Evolutionary conservation across 495 filamentous ascomycete species (phyloP).

Genomic region (Penicillium manginii): DNA sequence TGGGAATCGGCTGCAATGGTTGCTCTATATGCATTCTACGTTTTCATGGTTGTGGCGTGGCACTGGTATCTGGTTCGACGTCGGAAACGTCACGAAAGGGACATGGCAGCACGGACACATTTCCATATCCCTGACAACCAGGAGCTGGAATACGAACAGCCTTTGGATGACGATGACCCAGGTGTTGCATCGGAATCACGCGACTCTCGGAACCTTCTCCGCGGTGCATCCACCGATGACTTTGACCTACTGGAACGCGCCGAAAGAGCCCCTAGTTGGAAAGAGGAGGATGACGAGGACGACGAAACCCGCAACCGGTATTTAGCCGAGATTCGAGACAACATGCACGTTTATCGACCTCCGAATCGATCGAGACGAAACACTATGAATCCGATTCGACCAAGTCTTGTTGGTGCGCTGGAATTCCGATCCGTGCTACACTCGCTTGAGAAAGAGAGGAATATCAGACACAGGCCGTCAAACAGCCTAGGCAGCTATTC

Average conservation of each 20-base stretch:
- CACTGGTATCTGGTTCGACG: constrained; percentile 78
- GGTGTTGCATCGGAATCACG: constrained; percentile 56
- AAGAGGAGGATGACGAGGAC: constrained; percentile 60
- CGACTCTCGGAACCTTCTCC: constrained; percentile 55
- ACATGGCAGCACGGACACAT: constrained; percentile 72
- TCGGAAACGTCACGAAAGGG: constrained; percentile 61
- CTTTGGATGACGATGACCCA: constrained; percentile 74
- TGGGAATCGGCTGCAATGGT: constrained; percentile 96
- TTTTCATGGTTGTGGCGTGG: constrained; percentile 85
- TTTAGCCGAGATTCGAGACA: constrained; percentile 83
- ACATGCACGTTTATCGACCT: constrained; percentile 86
- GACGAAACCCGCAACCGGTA: constrained; percentile 72
- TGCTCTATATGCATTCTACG: constrained; percentile 88
- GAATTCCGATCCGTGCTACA: constrained; percentile 91
- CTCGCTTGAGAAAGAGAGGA: constrained; percentile 77
- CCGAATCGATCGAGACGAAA: constrained; percentile 64
- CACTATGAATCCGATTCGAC: constrained; percentile 81
- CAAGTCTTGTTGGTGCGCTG: constrained; percentile 89
- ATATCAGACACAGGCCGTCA: constrained; percentile 63
- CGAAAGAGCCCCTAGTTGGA: constrained; percentile 48
- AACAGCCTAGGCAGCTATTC: constrained; percentile 75
- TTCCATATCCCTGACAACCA: constrained; percentile 72
- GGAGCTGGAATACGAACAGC: constrained; percentile 66
- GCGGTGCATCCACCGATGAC: constrained; percentile 62
- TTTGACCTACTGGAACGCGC: constrained; percentile 73